Base-by-base conservation (phyloP, 306 rosid species). In the Cicer cuneatum region DNA sequence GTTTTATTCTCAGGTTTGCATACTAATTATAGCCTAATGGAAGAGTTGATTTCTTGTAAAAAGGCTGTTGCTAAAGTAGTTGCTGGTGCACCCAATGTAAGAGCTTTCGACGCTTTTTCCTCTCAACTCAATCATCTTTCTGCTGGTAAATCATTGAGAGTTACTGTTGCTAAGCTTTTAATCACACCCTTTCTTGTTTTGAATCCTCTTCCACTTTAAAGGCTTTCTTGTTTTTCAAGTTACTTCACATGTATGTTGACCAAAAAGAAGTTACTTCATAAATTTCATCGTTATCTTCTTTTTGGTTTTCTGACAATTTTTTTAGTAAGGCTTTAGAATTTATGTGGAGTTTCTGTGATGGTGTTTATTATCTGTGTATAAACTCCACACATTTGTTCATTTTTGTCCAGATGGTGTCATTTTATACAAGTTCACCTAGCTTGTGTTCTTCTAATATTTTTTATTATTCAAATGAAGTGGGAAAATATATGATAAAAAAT, bases 1-100 rank as follows among this genome's bases (percentile, higher is more conserved):
- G 70, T 66, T 64, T 43, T 71, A 8, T 46, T 84, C 63, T 80
- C 90, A 94, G 97, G 99, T 83, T 88, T 94, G 53, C 99, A 94
- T 86, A 92, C 99, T 78, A 92, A 94, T 81, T 94, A 87, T 85
- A 90, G 93, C 82, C 79, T 94, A 72, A 94, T 92, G 98, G 99
- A 94, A 84, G 99, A 94, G 88, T 85, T 94, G 81, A 85, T 94
- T 85, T 86, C 97, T 52, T 94, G 99, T 83, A 94, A 92, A 84
- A 94, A 87, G 78, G 96, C 96, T 66, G 93, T 92, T 51, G 82
- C 83, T 21, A 92, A 94, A 81, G 89, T 92, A 54, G 71, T 90
- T 60, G 40, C 96, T 5, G 95, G 99, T 3, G 92, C 97, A 62
- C 99, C 99, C 57, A 94, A 89, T 74, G 99, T 92, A 86, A 89